phyloP scores from a whole-genome alignment of 2,329 filamentous ascomycete genomes.

The Mycosphaerelloides madeirae region DNA sequence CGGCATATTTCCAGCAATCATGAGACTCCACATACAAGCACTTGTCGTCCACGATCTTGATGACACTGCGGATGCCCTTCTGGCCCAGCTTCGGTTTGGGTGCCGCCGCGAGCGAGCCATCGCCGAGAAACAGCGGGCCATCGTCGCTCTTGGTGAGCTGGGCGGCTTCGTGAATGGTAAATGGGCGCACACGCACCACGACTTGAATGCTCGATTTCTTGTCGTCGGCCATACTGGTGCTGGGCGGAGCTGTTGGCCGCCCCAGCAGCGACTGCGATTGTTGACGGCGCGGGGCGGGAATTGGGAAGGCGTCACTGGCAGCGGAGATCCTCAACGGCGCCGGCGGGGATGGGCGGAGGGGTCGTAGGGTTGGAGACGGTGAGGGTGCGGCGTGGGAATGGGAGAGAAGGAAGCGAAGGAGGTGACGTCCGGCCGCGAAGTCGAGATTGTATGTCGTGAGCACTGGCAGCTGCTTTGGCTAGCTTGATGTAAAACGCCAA shows the following conservation, averaged over 20 bases:
- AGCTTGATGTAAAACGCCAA: too few relatives aligned
- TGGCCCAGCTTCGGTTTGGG: conserved; percentile 79
- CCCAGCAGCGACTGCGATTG: too few relatives aligned
- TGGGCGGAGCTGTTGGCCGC: too few relatives aligned
- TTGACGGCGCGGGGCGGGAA: too few relatives aligned
- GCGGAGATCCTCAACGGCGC: too few relatives aligned
- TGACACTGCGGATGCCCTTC: conserved; percentile 82
- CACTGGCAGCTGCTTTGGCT: too few relatives aligned
- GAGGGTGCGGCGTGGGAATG: too few relatives aligned
- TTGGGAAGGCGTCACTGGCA: conserved; percentile 1
- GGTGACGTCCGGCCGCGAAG: too few relatives aligned
- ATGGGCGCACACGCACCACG: conserved; percentile 59
- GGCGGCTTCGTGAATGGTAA: conserved; percentile 86
- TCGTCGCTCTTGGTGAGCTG: conserved; percentile 80
- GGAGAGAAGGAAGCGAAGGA: too few relatives aligned
- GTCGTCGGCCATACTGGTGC: background rate
- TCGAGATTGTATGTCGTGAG: too few relatives aligned
- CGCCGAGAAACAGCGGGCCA: conserved; percentile 86
- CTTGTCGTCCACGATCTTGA: conserved; percentile 94
- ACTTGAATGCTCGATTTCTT: conserved; percentile 44
- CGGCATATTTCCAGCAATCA: background rate
- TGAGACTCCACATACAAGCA: conserved; percentile 66
- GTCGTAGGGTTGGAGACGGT: too few relatives aligned
- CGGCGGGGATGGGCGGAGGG: too few relatives aligned
- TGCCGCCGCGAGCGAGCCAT: conserved; percentile 84